phyloP scores from a whole-genome alignment of 2,329 filamentous ascomycete genomes.

The Claviceps sp. region DNA sequence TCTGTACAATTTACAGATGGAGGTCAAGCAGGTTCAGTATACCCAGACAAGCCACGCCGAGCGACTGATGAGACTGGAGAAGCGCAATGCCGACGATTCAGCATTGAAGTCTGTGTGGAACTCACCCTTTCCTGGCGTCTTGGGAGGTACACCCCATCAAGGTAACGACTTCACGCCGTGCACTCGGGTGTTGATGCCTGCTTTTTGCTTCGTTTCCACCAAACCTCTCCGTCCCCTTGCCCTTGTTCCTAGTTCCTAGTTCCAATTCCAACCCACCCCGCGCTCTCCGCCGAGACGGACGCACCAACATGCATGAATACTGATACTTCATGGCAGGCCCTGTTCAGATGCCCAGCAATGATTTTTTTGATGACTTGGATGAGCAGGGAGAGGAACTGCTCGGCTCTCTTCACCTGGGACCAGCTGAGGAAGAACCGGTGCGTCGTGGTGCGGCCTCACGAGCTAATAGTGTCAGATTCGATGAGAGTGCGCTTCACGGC shows the following conservation, averaged over 20 bases:
- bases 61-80: conserved; percentile 47
- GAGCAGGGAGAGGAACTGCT: conserved; percentile 72
- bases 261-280: background rate
- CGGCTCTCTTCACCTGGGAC: conserved; percentile 68
- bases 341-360: conserved; percentile 62
- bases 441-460: conserved; percentile 77
- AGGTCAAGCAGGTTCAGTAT: conserved; percentile 54
- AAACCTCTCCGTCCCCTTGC: background rate
- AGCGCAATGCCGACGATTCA: conserved; percentile 53
- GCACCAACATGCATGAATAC: background rate
- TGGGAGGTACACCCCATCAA: conserved; percentile 75
- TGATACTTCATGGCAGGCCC: conserved; percentile 43
- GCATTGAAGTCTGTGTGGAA: conserved; percentile 80
- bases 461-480: conserved; percentile 94
- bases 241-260: no score
- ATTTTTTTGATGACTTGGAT: conserved; percentile 83
- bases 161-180: conserved; percentile 41
- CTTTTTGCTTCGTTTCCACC: background rate
- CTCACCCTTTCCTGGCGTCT: conserved; percentile 78
- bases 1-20: conserved; percentile 56
- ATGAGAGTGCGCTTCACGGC: conserved; percentile 85
- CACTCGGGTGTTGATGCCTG: background rate
- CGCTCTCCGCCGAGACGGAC: no score
- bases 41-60: conserved; percentile 50
- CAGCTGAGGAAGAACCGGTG: conserved; percentile 69